Base-by-base conservation (phyloP, 257 asterid species). In the Asclepias syriaca region DNA sequence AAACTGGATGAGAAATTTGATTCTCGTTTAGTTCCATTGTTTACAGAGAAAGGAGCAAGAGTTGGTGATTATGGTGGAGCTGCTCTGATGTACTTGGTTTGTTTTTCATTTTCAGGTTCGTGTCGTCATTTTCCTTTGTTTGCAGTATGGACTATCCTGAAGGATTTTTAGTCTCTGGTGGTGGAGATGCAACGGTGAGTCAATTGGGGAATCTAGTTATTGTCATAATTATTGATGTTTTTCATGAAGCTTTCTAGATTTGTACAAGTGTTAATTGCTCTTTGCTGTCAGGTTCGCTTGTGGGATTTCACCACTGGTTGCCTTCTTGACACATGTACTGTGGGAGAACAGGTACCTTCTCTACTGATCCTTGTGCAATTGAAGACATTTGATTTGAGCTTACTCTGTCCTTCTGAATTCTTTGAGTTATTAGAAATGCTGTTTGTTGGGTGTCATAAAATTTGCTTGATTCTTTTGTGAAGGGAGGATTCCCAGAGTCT, bases 121-220 rank as follows among this genome's bases (percentile, higher is more conserved):
- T 95, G 75, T 84, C 98, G 11, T 88, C 90, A 83, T 84, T 92
- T 68, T 85, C 91, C 82, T 92, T 92, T 76, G 75, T 87, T 76
- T 76, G 83, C 79, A 77, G 72, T 65, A 61, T 67, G 74, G 87
- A 87, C 74, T 65, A 27, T 79, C 81, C 86, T 48, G 84, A 75
- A 69, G 87, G 83, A 57, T 80, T 81, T 75, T 84, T 95, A 78
- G 86, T 92, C 76, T 95, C 98, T 12, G 97, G 99, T 72, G 87
- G 97, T 77, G 99, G 99, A 64, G 99, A 95, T 86, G 90, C 98
- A 74, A 90, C 98, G 2, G 99, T 95, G 82, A 90, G 99, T 90
- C 63, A 61, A 49, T 68, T 55, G 48, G 8, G 18, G 7, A n/a
- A 19, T 61, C 34, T 74, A 37, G 40, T n/a, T 29, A 10, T 66